These are phyloP conservation scores for Lepraria neglecta DNA, from an alignment of 495 filamentous ascomycete species.

Conservation along the genomic window DNA sequence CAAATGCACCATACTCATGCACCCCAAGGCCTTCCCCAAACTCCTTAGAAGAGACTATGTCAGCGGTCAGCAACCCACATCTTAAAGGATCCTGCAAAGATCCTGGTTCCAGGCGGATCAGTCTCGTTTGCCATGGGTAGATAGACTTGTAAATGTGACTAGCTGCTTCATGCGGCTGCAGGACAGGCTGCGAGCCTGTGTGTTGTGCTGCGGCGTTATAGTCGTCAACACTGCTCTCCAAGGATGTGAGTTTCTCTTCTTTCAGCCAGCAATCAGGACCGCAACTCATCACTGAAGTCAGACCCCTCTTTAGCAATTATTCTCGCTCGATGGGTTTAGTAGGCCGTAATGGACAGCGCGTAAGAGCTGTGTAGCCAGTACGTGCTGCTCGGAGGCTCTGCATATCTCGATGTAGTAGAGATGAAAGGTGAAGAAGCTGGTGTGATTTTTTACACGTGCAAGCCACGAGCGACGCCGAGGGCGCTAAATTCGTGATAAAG, in stretches of 20 bases:
- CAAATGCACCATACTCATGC: not conserved
- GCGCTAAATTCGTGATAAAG: slow-evolving; percentile 1
- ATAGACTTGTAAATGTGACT: not conserved
- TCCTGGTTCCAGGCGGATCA: not conserved
- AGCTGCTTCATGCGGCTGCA: not conserved
- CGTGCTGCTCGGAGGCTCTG: not conserved
- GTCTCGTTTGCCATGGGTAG: not conserved
- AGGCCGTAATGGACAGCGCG: not conserved
- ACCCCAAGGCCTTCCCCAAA: not conserved
- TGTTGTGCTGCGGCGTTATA: not conserved
- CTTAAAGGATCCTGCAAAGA: not conserved
- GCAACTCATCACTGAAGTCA: not conserved
- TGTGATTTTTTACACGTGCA: not conserved
- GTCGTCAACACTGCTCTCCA: not conserved
- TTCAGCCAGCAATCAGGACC: not conserved
- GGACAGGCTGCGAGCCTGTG: not conserved
- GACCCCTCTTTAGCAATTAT: not conserved
- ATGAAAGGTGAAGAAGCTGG: not conserved
- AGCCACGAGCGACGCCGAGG: slow-evolving; percentile 1
- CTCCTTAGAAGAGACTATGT: not conserved
- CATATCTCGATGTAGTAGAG: not conserved
- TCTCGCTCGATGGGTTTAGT: not conserved
- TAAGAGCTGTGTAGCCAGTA: not conserved
- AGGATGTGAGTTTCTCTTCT: not conserved
- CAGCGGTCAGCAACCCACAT: not conserved